phyloP scores from a whole-genome alignment of 1,284 basidiomycete species.

The Ceratobasidium theobromae region DNA sequence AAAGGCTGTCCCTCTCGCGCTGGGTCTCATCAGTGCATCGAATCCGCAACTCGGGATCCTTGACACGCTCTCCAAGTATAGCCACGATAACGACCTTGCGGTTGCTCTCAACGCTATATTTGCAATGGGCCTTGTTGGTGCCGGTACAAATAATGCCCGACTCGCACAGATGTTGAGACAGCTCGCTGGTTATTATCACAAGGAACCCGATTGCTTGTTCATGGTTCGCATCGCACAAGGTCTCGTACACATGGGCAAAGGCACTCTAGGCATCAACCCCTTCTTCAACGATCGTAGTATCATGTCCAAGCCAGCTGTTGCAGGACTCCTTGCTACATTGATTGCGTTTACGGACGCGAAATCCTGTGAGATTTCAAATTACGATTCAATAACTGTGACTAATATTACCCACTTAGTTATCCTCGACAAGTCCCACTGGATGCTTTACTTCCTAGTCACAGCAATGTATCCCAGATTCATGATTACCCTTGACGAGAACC shows the following conservation, averaged over 20 bases:
- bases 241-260: constrained; percentile 98
- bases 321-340: constrained; percentile 87
- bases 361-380: constrained; percentile 62
- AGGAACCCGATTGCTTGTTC: constrained; percentile 96
- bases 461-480: constrained; percentile 99
- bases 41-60: constrained; percentile 96
- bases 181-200: constrained; percentile 95
- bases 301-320: constrained; percentile 86
- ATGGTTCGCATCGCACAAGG: constrained; percentile 97
- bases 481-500: constrained; percentile 93
- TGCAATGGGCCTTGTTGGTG: constrained; percentile 98
- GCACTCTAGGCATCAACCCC: constrained; percentile 96
- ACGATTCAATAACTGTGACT: constrained; percentile 10
- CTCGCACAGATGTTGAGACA: constrained; percentile 97
- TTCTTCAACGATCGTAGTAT: constrained; percentile 93
- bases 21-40: constrained; percentile 92
- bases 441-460: constrained; percentile 92
- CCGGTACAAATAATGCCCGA: constrained; percentile 97
- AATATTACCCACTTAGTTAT: constrained; percentile 60
- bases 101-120: constrained; percentile 98
- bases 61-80: constrained; percentile 99
- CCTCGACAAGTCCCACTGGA: constrained; percentile 96
- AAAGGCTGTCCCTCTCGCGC: constrained; percentile 91
- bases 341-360: constrained; percentile 94
- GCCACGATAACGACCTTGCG: constrained; percentile 95